Evolutionary conservation across 2,329 filamentous ascomycete species (phyloP).

Genomic region (Colletotrichum sp.): DNA sequence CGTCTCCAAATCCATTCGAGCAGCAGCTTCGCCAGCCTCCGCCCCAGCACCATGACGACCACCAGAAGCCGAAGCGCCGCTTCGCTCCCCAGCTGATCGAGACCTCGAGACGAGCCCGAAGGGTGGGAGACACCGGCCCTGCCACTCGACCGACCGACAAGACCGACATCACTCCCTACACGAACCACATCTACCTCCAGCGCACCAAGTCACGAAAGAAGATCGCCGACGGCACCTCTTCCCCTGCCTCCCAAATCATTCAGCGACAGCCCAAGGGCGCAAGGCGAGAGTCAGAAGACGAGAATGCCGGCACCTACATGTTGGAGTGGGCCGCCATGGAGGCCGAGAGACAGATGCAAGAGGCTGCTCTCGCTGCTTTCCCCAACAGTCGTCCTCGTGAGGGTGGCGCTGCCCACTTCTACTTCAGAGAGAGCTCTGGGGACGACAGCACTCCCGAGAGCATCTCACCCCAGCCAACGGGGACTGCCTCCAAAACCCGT

Average conservation of each 20-base stretch:
- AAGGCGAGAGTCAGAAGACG: constrained; percentile 75
- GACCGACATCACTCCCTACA: constrained; percentile 73
- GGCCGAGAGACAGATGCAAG: constrained; percentile 79
- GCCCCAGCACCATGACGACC: constrained; percentile 19
- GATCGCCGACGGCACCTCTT: constrained; percentile 25
- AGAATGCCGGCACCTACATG: constrained; percentile 76
- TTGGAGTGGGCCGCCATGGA: constrained; percentile 81
- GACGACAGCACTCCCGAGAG: constrained; percentile 53
- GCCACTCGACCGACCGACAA: constrained; percentile 70
- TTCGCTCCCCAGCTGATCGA: constrained; percentile 85
- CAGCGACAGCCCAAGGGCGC: constrained; percentile 45
- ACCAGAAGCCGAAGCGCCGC: constrained; percentile 34
- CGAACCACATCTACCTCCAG: constrained; percentile 63
- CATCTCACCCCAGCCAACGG: constrained; percentile 35
- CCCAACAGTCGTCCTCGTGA: constrained; percentile 73
- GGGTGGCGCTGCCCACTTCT: constrained; percentile 74
- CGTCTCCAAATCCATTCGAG: constrained; percentile 39
- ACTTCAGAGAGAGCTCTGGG: constrained; percentile 67
- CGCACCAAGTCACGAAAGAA: constrained; percentile 45
- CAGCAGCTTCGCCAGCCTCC: constrained; percentile 25
- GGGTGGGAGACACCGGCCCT: constrained; percentile 67
- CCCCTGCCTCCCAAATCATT: constrained; percentile 24
- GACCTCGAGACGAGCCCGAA: constrained; percentile 74
- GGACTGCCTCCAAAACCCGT: constrained; percentile 24
- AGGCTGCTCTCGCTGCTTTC: constrained; percentile 77